These are phyloP conservation scores for Candida sanyaensis DNA, from an alignment of 1,139 yeast genomes.

Conservation along the genomic window DNA sequence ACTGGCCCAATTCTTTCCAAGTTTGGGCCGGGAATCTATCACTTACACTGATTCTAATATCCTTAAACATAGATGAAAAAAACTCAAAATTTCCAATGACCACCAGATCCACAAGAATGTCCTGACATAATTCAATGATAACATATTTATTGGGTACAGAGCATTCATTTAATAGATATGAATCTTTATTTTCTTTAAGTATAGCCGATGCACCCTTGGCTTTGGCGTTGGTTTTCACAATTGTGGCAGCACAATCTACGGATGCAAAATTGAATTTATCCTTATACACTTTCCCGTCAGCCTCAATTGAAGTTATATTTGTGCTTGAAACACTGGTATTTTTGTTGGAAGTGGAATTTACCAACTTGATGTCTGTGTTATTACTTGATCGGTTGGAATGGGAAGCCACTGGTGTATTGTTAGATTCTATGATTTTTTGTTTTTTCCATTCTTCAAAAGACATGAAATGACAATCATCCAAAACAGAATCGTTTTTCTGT, in stretches of 20 bases:
- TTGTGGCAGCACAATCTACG: slow-evolving; percentile 90
- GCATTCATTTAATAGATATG: slow-evolving; percentile 81
- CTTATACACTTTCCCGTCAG: slow-evolving; percentile 62
- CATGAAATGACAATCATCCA: slow-evolving; percentile 48
- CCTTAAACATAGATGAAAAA: slow-evolving; percentile 81
- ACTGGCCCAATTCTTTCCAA: slow-evolving; percentile 79
- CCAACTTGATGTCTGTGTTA: not conserved
- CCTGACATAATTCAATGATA: slow-evolving; percentile 86
- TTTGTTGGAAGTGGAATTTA: not conserved
- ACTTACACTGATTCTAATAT: slow-evolving; percentile 68
- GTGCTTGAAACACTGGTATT: not conserved
- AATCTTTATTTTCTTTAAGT: slow-evolving; percentile 80
- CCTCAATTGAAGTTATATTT: slow-evolving; percentile 6
- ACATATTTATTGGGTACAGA: slow-evolving; percentile 68
- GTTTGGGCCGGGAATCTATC: slow-evolving; percentile 71
- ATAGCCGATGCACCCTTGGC: slow-evolving; percentile 82
- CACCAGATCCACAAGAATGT: slow-evolving; percentile 77
- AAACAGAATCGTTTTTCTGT: slow-evolving; percentile 7
- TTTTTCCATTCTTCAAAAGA: slow-evolving; percentile 90
- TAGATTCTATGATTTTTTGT: slow-evolving; percentile 44
- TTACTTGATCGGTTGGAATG: slow-evolving; percentile 2
- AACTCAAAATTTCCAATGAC: slow-evolving; percentile 86
- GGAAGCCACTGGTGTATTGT: slow-evolving; percentile 10
- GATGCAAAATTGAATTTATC: slow-evolving; percentile 90
- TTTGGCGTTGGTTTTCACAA: slow-evolving; percentile 77